Percentiles rank a stretch among this genome's conserved stretches.
These are phyloP conservation scores for Tanacetum coccineum DNA, from an alignment of 129 eudicot species.

Conservation along the genomic window DNA sequence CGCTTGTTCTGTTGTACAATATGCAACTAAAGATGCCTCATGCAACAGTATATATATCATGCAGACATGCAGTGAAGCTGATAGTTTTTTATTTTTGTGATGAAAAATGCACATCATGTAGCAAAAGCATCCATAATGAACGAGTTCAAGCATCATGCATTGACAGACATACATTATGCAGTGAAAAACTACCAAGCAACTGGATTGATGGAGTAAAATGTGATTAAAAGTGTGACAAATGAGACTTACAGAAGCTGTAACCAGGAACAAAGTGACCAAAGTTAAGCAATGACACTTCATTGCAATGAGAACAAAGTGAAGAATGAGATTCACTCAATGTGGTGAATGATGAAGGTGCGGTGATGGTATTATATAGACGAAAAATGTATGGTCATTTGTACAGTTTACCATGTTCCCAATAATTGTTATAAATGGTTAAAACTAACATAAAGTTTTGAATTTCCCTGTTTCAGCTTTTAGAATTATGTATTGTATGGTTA, in stretches of 20 bases:
- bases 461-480: slow-evolving; percentile 16
- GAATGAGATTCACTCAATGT: slow-evolving; percentile 1
- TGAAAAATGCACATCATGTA: background rate
- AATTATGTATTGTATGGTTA: slow-evolving; percentile 3
- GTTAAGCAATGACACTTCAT: slow-evolving; percentile 20
- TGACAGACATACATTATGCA: background rate
- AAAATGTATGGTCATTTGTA: background rate
- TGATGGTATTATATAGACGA: slow-evolving; percentile 19
- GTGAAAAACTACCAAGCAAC: background rate
- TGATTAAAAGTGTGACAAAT: background rate
- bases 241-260: slow-evolving; percentile 20
- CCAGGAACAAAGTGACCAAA: slow-evolving; percentile 10
- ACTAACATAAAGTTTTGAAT: background rate
- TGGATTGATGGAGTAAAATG: too few relatives aligned
- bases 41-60: too few relatives aligned
- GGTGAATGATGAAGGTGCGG: background rate
- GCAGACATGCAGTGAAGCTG: too few relatives aligned
- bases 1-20: too few relatives aligned
- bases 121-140: background rate
- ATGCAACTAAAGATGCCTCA: background rate
- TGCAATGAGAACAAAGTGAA: background rate
- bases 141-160: background rate
- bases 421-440: slow-evolving; percentile 12
- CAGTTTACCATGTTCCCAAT: slow-evolving; percentile 3
- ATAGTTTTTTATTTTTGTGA: too few relatives aligned